Evolutionary conservation across 202 grass and related monocot genomes (phyloP), one percentile per base, ranked within the genome.

Genomic region (Hordeum pubiflorum): DNA sequence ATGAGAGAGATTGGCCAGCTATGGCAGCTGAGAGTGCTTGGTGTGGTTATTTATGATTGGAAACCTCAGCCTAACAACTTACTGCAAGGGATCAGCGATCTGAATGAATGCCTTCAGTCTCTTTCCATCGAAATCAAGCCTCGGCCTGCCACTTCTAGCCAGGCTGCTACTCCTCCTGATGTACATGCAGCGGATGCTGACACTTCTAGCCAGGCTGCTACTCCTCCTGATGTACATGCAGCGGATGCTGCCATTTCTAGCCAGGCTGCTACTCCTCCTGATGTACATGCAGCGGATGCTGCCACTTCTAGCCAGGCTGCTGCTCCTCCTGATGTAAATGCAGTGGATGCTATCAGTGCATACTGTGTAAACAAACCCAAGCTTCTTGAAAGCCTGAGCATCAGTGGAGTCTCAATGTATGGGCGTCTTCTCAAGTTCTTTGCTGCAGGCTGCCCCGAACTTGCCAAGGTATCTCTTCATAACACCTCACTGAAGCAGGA

Each of bases 391-490:
- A 59, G 20, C 13, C 5, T 81, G 18, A 70, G 34, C 9, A 59
- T 81, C 50, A 69, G 23, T 2, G 78, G 64, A 37, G 24, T 7
- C 48, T 29, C 63, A 13, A 3, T 63, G 61, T 33, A 6, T 20
- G 20, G 7, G 13, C 2, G 1, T 0, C 65, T 81, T 29, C 36
- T 81, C 7, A 22, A 22, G 71, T 31, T 69, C 3, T 13, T 81
- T 0, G 5, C 9, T 15, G 20, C 12, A 71, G 15, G 2, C n/a
- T 6, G 31, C 32, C 6, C 0, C 22, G 13, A 15, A 70, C 48
- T 80, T 81, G 8, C 65, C 50, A 41, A 71, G 64, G 22, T 81
- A 58, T 59, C 34, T 58, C 52, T 81, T 13, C 34, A 22, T 20
- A 12, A 22, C 4, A 70, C 65, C 8, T 9, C 0, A 5, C 10